Percentiles rank a stretch among this genome's conserved stretches.
Evolutionary conservation across 116 monocot genomes (phyloP).

Genomic region (Trichopus zeylanicus): DNA sequence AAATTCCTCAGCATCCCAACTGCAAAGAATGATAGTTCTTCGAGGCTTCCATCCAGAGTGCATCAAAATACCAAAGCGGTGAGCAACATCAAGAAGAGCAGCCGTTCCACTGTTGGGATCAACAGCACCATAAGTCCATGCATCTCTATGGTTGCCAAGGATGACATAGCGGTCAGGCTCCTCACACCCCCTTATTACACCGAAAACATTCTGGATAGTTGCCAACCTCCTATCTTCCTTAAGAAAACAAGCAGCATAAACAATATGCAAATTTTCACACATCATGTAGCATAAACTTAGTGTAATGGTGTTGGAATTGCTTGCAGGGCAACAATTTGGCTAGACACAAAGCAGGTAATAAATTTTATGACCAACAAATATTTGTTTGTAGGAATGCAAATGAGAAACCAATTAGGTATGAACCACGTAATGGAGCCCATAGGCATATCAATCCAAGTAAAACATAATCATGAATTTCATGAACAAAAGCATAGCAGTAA

Average conservation of each 20-base stretch:
- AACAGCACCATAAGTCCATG: constrained; percentile 92
- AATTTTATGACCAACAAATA: not conserved
- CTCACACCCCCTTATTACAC: constrained; percentile 46
- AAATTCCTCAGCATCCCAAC: constrained; percentile 96
- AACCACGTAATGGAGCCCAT: too few species aligned
- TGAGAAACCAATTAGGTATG: not conserved
- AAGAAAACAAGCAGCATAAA: constrained; percentile 25
- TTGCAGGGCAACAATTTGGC: not conserved
- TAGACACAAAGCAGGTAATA: too few species aligned
- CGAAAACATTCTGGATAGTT: constrained; percentile 51
- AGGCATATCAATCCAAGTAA: not conserved
- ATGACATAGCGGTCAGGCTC: constrained; percentile 83
- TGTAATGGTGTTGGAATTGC: not conserved
- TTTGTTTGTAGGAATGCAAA: not conserved
- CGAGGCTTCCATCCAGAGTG: constrained; percentile 69
- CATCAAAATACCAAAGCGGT: constrained; percentile 43
- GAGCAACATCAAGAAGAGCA: constrained; percentile 61
- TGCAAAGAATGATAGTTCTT: constrained; percentile 71
- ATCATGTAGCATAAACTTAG: not conserved
- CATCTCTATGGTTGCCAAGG: constrained; percentile 88
- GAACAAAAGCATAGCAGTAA: not conserved
- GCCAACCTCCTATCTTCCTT: constrained; percentile 71
- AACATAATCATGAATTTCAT: not conserved
- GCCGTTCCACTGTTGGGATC: constrained; percentile 92
- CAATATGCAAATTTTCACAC: not conserved